These are phyloP conservation scores for Jatropha podagrica DNA, from an alignment of 441 rosid genomes.

Conservation along the genomic window DNA sequence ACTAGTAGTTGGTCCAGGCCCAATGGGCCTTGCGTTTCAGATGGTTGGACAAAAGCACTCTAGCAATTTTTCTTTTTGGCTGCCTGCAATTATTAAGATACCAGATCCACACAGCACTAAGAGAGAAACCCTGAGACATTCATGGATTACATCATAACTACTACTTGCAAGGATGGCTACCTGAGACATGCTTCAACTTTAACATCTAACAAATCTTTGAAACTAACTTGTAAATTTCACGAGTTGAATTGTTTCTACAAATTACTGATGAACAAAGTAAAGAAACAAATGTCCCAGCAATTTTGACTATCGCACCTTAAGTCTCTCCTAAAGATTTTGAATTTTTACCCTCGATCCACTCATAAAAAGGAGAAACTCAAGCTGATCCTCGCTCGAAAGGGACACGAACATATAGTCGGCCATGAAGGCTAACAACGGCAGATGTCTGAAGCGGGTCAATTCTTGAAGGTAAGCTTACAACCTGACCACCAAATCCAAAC, in stretches of 20 bases:
- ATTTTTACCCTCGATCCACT: background rate
- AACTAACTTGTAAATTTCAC: conserved; percentile 11
- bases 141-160: too few species aligned
- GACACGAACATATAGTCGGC: conserved; percentile 66
- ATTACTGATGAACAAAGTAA: background rate
- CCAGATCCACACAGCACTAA: too few species aligned
- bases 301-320: background rate
- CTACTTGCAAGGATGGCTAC: too few species aligned
- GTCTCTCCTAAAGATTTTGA: background rate
- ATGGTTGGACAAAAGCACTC: too few species aligned
- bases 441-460: conserved; percentile 74
- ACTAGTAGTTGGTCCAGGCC: too few species aligned
- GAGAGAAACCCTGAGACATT: too few species aligned
- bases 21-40: too few species aligned
- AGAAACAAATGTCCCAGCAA: conserved; percentile 2
- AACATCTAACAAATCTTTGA: background rate
- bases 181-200: too few species aligned
- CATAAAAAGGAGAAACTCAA: conserved; percentile 17
- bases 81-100: too few species aligned
- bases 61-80: too few species aligned
- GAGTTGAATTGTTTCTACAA: conserved; percentile 2
- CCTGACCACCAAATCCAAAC: conserved; percentile 42
- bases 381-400: conserved; percentile 62
- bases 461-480: conserved; percentile 67
- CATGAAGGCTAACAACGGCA: conserved; percentile 81